These are phyloP conservation scores for Lactarius evosmus DNA, from an alignment of 768 basidiomycete species.

Conservation along the genomic window DNA sequence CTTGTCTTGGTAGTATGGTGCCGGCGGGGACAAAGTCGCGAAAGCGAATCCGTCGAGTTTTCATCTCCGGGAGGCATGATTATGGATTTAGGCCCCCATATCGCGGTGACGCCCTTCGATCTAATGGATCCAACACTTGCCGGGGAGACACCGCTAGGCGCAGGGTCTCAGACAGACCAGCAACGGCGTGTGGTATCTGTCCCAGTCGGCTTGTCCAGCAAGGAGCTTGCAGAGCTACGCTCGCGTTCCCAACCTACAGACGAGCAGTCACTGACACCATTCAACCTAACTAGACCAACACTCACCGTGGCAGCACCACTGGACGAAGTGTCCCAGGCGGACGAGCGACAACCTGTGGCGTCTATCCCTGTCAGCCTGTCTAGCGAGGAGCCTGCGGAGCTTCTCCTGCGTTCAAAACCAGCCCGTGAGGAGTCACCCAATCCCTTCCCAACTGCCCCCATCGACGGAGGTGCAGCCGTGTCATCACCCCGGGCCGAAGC, in stretches of 20 bases:
- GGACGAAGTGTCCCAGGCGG: background rate
- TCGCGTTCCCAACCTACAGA: background rate
- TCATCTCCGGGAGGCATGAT: background rate
- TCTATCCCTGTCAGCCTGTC: conserved; percentile 5
- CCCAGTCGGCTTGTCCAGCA: conserved; percentile 9
- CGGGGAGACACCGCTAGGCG: background rate
- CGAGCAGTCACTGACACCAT: conserved; percentile 2
- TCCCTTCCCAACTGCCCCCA: background rate
- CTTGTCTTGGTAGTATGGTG: conserved; percentile 1
- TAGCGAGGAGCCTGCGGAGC: conserved; percentile 13
- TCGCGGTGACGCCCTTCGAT: conserved; percentile 5
- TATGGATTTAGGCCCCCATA: background rate
- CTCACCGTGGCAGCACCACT: background rate
- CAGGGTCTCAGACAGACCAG: background rate
- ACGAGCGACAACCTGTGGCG: background rate
- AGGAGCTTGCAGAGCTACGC: conserved; percentile 15
- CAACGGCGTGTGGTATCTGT: background rate
- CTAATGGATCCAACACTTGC: background rate
- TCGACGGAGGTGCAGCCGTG: background rate
- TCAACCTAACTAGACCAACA: background rate
- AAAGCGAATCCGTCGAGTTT: background rate
- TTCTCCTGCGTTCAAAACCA: background rate
- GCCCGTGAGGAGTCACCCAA: background rate
- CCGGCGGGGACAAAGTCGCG: conserved; percentile 2
- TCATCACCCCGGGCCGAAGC: background rate